Conservation (phyloP, 176 grass and related monocot species). For the Carex cristatella region DNA sequence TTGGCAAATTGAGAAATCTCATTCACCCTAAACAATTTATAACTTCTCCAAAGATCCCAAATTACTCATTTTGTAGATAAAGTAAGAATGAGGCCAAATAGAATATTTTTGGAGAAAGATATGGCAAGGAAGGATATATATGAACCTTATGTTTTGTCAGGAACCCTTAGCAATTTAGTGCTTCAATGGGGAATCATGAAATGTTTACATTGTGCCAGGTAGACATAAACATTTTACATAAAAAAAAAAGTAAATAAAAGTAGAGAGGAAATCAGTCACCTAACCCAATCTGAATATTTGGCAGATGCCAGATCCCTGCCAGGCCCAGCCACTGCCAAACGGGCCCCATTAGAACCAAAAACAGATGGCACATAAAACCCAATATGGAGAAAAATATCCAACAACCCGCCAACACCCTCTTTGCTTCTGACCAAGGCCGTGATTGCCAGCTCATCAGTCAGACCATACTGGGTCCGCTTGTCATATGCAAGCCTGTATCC, state of each 20-base stretch:
- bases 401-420: neutral
- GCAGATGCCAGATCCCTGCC: conserved; percentile 50
- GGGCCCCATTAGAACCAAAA: conserved; percentile 47
- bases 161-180: neutral
- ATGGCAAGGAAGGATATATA: neutral
- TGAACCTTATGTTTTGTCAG: neutral
- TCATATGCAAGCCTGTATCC: conserved; percentile 31
- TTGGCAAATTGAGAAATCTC: neutral
- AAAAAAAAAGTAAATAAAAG: neutral
- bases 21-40: neutral
- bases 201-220: neutral
- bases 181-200: neutral
- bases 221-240: neutral
- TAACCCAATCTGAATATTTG: conserved; percentile 70
- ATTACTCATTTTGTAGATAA: neutral
- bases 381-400: conserved; percentile 57
- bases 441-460: conserved; percentile 40
- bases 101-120: neutral
- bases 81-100: neutral
- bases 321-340: conserved; percentile 46
- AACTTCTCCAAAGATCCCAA: neutral
- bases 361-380: conserved; percentile 43
- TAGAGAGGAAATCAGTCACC: conserved; percentile 23
- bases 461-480: neutral
- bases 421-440: conserved; percentile 44